These are phyloP conservation scores for Diutina siamensis DNA, from an alignment of 1,139 yeast genomes.

Conservation along the genomic window DNA sequence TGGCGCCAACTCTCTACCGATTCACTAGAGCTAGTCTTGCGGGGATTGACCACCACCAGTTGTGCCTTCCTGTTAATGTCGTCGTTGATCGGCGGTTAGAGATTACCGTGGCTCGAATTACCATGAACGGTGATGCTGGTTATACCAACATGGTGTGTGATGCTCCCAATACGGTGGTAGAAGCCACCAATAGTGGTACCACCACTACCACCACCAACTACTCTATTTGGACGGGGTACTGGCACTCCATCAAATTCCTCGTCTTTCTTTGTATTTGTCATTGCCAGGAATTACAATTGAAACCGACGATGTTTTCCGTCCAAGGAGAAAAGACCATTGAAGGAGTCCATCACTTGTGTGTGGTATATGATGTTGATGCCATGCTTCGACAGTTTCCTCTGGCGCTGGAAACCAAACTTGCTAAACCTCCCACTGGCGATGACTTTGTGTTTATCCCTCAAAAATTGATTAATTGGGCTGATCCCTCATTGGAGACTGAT, in stretches of 20 bases:
- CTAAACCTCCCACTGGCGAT: background rate
- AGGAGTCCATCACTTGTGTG: constrained; percentile 1
- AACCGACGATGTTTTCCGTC: background rate
- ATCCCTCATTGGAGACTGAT: background rate
- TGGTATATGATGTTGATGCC: background rate
- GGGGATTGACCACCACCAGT: background rate
- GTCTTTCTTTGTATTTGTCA: background rate
- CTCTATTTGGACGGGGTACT: background rate
- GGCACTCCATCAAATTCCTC: background rate
- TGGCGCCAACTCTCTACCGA: background rate
- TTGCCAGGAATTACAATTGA: background rate
- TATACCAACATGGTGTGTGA: background rate
- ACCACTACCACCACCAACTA: too few species aligned
- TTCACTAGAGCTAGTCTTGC: background rate
- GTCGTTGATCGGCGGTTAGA: too few species aligned
- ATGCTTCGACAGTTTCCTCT: background rate
- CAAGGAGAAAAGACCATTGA: background rate
- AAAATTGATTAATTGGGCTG: background rate
- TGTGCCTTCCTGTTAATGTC: too few species aligned
- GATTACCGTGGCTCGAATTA: background rate
- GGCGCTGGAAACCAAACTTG: background rate
- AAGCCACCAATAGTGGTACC: too few species aligned
- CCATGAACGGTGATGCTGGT: background rate
- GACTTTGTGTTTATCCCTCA: constrained; percentile 1
- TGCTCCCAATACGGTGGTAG: background rate